Evolutionary conservation across 2,329 filamentous ascomycete genomes (phyloP), one percentile per base, ranked within the genome.

Genomic region (Fusarium papillatum): DNA sequence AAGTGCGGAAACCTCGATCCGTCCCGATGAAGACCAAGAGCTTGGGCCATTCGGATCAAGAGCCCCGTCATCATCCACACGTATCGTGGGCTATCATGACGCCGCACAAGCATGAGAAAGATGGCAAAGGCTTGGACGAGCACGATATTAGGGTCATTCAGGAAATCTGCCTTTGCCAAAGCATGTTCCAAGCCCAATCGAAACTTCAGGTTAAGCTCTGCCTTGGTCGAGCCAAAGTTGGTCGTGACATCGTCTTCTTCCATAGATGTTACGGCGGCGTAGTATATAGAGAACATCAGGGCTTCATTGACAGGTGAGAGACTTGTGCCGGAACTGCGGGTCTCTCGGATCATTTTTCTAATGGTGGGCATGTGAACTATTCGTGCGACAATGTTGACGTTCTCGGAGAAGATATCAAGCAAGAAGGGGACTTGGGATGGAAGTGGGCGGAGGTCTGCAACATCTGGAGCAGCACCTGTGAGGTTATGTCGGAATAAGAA

Each of bases 41-140:
- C 86, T 38, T 89, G 87, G 17, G 85, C 88, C 79, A 91, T 89
- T 8, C 89, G 84, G 22, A 91, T 88, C n/a, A 89, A 88, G 2
- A 93, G 85, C 0, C 91, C 92, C 0, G 90, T 91, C 74, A 94
- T 84, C 46, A 91, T 90, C 91, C 92, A 94, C 7, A 90, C 87
- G 5, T 91, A 90, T 6, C 87, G 79, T 62, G 89, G 81, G 76
- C 87, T 87, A 48, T 90, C 88, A 48, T 88, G 85, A 14, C 86
- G 85, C 19, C 88, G 87, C 11, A 90, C 86, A 1, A 89, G 83
- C 6, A 89, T 84, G 8, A 93, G 84, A 71, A 91, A 93, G 0
- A 93, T 83, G 2, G 89, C 83, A 64, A 93, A 88, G 0, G 92
- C 91, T 79, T 94, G 92, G 1, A 93, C 82, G 0, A 92, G 87